Conservation (phyloP, 139 green algal species). For the Chlorella ohadii region DNA sequence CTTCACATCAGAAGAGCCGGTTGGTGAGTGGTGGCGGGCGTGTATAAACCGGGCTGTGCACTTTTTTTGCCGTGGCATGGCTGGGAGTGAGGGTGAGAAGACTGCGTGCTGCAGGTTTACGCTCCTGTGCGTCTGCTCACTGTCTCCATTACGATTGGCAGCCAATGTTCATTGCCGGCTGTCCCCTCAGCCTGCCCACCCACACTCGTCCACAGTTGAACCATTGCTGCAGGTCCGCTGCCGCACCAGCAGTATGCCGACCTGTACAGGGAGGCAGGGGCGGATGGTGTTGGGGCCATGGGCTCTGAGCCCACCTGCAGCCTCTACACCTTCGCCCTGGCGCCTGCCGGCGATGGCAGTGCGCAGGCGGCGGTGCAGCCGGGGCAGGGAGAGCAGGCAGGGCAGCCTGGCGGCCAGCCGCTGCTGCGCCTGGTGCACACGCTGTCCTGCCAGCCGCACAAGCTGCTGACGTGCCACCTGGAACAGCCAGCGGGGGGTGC, state of each 20-base stretch:
- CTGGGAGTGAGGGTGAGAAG: no score
- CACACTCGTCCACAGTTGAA: no score
- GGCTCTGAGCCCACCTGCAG: conserved; percentile 49
- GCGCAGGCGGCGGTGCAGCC: background rate
- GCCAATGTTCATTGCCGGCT: no score
- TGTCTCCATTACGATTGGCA: no score
- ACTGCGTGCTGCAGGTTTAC: no score
- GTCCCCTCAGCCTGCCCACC: no score
- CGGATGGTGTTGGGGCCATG: conserved; percentile 59
- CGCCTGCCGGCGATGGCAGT: background rate
- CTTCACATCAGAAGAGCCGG: conserved; percentile 55
- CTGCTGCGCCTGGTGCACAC: conserved; percentile 11
- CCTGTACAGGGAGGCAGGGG: conserved; percentile 67
- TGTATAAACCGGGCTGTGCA: no score
- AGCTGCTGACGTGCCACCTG: conserved; percentile 39
- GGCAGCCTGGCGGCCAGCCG: background rate
- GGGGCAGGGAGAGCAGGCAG: background rate
- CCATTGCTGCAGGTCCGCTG: conserved; percentile 42
- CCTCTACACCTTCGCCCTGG: conserved; percentile 24
- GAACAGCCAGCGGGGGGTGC: conserved; percentile 3
- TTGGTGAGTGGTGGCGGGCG: conserved; percentile 13
- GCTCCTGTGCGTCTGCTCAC: no score
- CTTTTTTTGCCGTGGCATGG: no score
- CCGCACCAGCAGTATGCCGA: conserved; percentile 68
- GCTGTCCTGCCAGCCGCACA: conserved; percentile 39